phyloP scores from a whole-genome alignment of 768 basidiomycete species.

The Boletus rubescentipes region DNA sequence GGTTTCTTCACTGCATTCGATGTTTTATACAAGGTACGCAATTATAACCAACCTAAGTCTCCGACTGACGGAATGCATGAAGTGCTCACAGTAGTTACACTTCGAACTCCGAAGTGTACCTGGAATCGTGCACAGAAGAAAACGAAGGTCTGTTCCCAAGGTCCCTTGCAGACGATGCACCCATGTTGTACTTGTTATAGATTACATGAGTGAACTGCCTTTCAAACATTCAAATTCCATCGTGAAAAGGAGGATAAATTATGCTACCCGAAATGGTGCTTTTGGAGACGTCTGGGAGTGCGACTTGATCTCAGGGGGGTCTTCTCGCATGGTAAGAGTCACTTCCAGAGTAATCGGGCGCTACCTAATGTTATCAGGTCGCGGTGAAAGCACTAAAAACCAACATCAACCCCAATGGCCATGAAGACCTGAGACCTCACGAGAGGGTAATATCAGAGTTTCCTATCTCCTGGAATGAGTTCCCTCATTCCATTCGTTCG shows the following conservation, averaged over 20 bases:
- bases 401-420: background rate
- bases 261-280: constrained; percentile 7
- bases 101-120: constrained; percentile 9
- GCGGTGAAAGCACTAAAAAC: constrained; percentile 22
- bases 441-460: constrained; percentile 13
- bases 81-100: constrained; percentile 16
- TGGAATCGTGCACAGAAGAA: constrained; percentile 2
- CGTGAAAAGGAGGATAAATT: constrained; percentile 5
- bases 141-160: constrained; percentile 5
- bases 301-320: constrained; percentile 10
- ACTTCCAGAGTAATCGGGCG: background rate
- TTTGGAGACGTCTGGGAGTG: constrained; percentile 29
- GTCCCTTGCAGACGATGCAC: background rate
- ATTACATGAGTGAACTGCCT: constrained; percentile 1
- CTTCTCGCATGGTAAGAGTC: constrained; percentile 4
- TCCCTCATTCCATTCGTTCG: background rate
- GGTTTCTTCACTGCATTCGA: constrained; percentile 3
- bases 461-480: background rate
- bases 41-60: background rate
- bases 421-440: background rate
- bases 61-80: background rate
- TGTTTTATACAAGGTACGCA: constrained; percentile 8
- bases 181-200: background rate
- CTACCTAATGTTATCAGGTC: constrained; percentile 9
- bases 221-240: background rate